A percentile compares a stretch with the other conserved stretches of the same genome.
phyloP scores from a whole-genome alignment of 306 rosid species.

The Cyamopsis tetragonoloba region DNA sequence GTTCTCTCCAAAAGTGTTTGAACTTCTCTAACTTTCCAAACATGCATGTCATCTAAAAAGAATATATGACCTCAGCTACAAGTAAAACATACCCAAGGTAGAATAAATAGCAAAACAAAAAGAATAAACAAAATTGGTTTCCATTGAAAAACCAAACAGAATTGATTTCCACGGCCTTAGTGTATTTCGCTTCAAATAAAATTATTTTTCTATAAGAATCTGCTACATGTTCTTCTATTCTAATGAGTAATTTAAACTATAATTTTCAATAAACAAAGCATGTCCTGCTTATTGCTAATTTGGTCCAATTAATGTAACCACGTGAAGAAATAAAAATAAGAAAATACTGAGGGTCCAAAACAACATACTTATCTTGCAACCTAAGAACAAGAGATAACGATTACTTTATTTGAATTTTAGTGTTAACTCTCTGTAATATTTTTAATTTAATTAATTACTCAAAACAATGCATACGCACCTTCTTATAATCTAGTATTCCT shows the following conservation, averaged over 20 bases:
- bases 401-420: background rate
- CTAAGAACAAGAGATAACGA: background rate
- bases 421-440: background rate
- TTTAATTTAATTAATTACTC: background rate
- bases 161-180: background rate
- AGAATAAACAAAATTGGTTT: too few relatives aligned
- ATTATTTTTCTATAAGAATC: background rate
- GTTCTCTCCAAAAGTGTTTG: too few relatives aligned
- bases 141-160: too few relatives aligned
- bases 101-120: too few relatives aligned
- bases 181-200: background rate
- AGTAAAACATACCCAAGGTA: too few relatives aligned
- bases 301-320: background rate
- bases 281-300: background rate
- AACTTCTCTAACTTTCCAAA: too few relatives aligned
- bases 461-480: constrained; percentile 48
- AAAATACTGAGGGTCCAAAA: background rate
- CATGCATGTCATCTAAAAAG: too few relatives aligned
- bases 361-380: background rate
- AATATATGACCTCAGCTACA: too few relatives aligned
- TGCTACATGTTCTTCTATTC: constrained; percentile 2
- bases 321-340: background rate
- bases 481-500: constrained; percentile 87
- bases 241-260: background rate
- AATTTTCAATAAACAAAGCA: background rate